phyloP scores from a whole-genome alignment of 306 rosid species.

The Purshia tridentata region DNA sequence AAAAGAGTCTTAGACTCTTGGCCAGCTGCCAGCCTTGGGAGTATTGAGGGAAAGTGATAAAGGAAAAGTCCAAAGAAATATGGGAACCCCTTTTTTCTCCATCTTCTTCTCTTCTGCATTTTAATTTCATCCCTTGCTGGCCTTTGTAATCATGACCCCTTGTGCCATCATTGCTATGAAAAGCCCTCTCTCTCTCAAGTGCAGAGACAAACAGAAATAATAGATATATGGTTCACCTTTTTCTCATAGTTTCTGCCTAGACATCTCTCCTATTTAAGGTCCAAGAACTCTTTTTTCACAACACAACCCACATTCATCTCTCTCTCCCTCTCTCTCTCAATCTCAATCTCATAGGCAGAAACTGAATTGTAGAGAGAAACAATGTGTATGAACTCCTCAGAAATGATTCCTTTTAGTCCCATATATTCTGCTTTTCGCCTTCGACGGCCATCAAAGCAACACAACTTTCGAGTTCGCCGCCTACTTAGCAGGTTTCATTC shows the following conservation, averaged over 20 bases:
- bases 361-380: conserved; percentile 1
- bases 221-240: conserved; percentile 8
- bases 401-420: conserved; percentile 22
- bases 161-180: conserved; percentile 66
- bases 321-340: conserved; percentile 38
- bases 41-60: too few species aligned
- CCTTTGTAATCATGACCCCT: conserved; percentile 72
- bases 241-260: not conserved
- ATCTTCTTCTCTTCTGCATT: conserved; percentile 45
- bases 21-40: too few species aligned
- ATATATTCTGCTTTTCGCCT: conserved; percentile 23
- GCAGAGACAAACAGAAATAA: conserved; percentile 3
- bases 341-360: conserved; percentile 26
- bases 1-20: not conserved
- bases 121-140: conserved; percentile 46
- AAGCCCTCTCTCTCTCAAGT: conserved; percentile 28
- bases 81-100: conserved; percentile 11
- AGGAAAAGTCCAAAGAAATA: conserved; percentile 24
- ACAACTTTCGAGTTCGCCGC: conserved; percentile 38
- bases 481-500: conserved; percentile 48
- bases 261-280: conserved; percentile 12
- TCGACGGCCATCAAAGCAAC: conserved; percentile 37
- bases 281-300: conserved; percentile 14
- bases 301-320: conserved; percentile 13
- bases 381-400: conserved; percentile 51